phyloP scores from a whole-genome alignment of 768 basidiomycete genomes.

The Dioszegia aurantiaca region DNA sequence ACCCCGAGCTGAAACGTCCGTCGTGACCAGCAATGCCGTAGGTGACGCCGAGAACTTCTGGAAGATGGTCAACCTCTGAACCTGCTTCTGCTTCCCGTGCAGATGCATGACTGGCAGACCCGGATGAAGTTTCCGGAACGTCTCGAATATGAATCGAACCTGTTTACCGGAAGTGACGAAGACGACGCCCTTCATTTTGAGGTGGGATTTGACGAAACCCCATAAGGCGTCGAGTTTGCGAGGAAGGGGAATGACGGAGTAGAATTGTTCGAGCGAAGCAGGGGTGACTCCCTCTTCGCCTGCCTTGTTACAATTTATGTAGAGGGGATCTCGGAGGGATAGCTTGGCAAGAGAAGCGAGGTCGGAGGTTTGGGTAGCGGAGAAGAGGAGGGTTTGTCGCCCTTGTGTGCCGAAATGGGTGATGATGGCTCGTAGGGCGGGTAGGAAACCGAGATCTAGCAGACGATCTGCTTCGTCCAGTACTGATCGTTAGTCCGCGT shows the following conservation, averaged over 20 bases:
- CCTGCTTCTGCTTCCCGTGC: constrained; percentile 95
- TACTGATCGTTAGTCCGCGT: constrained; percentile 90
- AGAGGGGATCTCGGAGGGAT: constrained; percentile 75
- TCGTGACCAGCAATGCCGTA: constrained; percentile 94
- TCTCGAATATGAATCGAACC: constrained; percentile 84
- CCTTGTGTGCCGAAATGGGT: constrained; percentile 89
- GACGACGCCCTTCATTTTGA: constrained; percentile 85
- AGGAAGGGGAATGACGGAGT: constrained; percentile 84
- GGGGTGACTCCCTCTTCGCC: constrained; percentile 97
- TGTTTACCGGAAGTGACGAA: constrained; percentile 81
- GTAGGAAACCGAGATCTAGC: constrained; percentile 99
- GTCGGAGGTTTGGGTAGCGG: constrained; percentile 97
- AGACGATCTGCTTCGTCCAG: constrained; percentile 99
- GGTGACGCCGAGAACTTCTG: constrained; percentile 92
- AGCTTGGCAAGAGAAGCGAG: constrained; percentile 62
- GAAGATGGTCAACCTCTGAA: constrained; percentile 92
- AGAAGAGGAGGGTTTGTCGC: constrained; percentile 99
- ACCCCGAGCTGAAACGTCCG: constrained; percentile 97
- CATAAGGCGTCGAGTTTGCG: constrained; percentile 82
- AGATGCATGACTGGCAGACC: constrained; percentile 89
- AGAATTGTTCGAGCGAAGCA: constrained; percentile 96
- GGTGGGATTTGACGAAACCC: constrained; percentile 90
- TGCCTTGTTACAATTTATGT: constrained; percentile 91
- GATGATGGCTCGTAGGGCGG: constrained; percentile 97
- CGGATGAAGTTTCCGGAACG: constrained; percentile 98